Conservation (phyloP, 345 rosid genomes). For the Citrus cavaleriei region DNA sequence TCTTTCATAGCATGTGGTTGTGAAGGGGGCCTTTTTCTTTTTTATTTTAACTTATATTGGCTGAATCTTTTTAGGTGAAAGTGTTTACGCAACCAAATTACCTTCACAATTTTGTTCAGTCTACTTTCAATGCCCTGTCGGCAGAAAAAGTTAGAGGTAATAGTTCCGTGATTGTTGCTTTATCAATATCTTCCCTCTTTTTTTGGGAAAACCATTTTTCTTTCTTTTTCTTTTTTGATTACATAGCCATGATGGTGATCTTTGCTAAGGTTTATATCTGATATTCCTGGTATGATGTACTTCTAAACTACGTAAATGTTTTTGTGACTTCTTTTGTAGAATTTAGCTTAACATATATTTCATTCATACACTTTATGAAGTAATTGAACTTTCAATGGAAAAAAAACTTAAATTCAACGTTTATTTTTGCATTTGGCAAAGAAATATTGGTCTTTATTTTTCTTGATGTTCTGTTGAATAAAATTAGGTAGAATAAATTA, state of each 20-base stretch:
- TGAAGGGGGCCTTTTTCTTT: not conserved
- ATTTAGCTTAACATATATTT: not conserved
- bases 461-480: slow-evolving; percentile 4
- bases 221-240: not conserved
- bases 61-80: slow-evolving; percentile 63
- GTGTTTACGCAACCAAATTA: slow-evolving; percentile 86
- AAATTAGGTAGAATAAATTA: not conserved
- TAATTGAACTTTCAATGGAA: not conserved
- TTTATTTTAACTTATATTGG: not conserved
- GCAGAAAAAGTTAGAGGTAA: slow-evolving; percentile 78
- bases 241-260: not conserved
- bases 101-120: slow-evolving; percentile 80
- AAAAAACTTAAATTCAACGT: not conserved
- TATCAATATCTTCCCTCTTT: not conserved
- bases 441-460: not conserved
- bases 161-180: not conserved
- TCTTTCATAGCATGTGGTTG: not conserved
- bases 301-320: not conserved
- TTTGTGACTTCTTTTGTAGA: not conserved
- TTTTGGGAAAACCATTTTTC: not conserved
- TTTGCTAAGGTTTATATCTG: not conserved
- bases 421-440: not conserved
- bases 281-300: not conserved
- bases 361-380: not conserved
- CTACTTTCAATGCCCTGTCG: slow-evolving; percentile 84